Evolutionary conservation across 2,329 filamentous ascomycete genomes (phyloP).

Genomic region (Furcasterigmium sp.): DNA sequence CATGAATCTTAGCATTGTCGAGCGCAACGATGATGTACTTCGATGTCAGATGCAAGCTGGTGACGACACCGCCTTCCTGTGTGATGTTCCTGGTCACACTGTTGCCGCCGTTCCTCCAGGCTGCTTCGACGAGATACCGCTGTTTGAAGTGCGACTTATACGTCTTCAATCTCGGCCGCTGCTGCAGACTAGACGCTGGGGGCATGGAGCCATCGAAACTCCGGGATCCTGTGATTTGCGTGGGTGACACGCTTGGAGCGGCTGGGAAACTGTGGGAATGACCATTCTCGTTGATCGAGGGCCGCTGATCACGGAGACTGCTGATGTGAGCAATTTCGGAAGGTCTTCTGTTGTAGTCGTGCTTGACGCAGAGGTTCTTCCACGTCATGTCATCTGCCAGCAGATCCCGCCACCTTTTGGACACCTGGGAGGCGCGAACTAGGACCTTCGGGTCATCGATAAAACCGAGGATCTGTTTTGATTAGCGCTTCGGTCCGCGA

Average conservation of each 20-base stretch:
- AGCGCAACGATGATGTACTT: conserved; percentile 97
- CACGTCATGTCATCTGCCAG: conserved; percentile 96
- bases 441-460: conserved; percentile 95
- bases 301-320: conserved; percentile 23
- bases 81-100: conserved; percentile 84
- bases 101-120: conserved; percentile 88
- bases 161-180: conserved; percentile 64
- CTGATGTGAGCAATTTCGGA: conserved; percentile 35
- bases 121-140: conserved; percentile 92
- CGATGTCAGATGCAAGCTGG: conserved; percentile 85
- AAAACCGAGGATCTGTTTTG: conserved; percentile 76
- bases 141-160: conserved; percentile 99
- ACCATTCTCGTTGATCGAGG: conserved; percentile 2
- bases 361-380: conserved; percentile 95
- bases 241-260: conserved; percentile 26
- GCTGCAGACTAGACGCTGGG: conserved; percentile 8
- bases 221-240: conserved; percentile 34
- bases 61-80: conserved; percentile 94
- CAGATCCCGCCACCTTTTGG: conserved; percentile 85
- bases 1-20: conserved; percentile 97
- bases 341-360: conserved; percentile 68
- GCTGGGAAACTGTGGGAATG: conserved; percentile 38
- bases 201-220: conserved; percentile 49
- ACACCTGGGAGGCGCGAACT: conserved; percentile 93
- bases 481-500: background rate